phyloP scores from a whole-genome alignment of 1,139 yeast species.

The Candida sp. region DNA sequence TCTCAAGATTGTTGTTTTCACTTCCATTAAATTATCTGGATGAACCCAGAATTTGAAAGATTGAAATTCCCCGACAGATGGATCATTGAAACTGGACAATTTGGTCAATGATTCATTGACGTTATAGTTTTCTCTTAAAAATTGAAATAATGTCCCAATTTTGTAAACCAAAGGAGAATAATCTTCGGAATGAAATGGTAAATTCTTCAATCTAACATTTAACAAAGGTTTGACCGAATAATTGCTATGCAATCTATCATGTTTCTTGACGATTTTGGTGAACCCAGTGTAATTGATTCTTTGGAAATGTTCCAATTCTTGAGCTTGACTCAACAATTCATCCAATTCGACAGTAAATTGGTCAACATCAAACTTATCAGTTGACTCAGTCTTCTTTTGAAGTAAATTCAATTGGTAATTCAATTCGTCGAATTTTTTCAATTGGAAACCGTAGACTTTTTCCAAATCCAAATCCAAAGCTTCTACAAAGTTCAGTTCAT shows the following conservation, averaged over 20 bases:
- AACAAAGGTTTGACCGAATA: constrained; percentile 87
- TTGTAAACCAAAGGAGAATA: constrained; percentile 88
- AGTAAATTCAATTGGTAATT: constrained; percentile 60
- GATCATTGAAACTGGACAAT: constrained; percentile 46
- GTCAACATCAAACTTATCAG: constrained; percentile 47
- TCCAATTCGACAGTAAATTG: constrained; percentile 67
- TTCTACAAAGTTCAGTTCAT: constrained; percentile 79
- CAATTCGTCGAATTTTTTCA: constrained; percentile 64
- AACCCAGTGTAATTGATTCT: constrained; percentile 94
- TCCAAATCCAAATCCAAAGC: constrained; percentile 85
- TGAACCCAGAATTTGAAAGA: constrained; percentile 95
- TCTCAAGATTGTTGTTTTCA: constrained; percentile 87
- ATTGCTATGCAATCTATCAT: constrained; percentile 82
- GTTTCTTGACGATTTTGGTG: constrained; percentile 91
- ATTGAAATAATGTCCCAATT: constrained; percentile 76
- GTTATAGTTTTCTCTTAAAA: constrained; percentile 65
- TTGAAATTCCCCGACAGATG: constrained; percentile 56
- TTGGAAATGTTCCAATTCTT: constrained; percentile 85
- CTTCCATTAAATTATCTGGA: constrained; percentile 95
- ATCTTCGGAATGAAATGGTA: constrained; percentile 95
- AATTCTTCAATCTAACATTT: constrained; percentile 79
- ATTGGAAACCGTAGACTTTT: constrained; percentile 89
- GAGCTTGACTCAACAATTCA: constrained; percentile 68
- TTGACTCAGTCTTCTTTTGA: constrained; percentile 45
- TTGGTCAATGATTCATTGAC: constrained; percentile 39